Evolutionary conservation across 1,139 yeast species (phyloP), one percentile per base, ranked within the genome.

Genomic region (Saccharomyces hybrid): DNA sequence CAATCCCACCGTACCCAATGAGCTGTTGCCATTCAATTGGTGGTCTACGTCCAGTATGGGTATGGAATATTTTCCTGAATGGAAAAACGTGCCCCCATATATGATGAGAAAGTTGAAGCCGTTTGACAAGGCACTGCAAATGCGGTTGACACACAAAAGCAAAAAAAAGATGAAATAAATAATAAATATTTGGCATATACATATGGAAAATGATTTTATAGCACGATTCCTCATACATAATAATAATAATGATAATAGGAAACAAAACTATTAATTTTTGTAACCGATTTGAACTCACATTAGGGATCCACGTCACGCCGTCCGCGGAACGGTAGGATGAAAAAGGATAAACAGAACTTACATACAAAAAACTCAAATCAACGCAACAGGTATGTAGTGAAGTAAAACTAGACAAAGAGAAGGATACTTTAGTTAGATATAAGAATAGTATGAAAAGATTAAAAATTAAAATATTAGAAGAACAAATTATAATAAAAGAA

Each of bases 1-100:
- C 58, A 58, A 59, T 16, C 67, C 67, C 5, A 56, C 53, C 14
- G 55, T 65, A 16, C 67, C 68, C 26, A 54, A 53, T 47, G 57
- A 58, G 30, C 51, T 63, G 49, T 48, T 62, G 34, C 69, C 68
- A 7, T 61, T 58, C 52, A 62, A 57, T 44, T 57, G 63, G 55
- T 66, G 70, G 70, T 59, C 63, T 13, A 56, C 63, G 25, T 63
- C 66, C 30, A 56, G 61, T 26, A 58, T 67, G 62, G 70, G 68
- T 16, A 64, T 67, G 69, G 67, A 67, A 54, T 59, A 59, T 50
- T 64, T 63, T 49, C 67, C 68, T 6, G 70, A 67, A 57, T 67
- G 70, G 70, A 51, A 55, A 7, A 58, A 55, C n/a, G 59, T 67
- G 4, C 70, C 70, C 5, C 54, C 58, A 14, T 57, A 57, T 14